phyloP scores from a whole-genome alignment of 371 early-diverging fungal genomes.

The Chytridium lagenaria region DNA sequence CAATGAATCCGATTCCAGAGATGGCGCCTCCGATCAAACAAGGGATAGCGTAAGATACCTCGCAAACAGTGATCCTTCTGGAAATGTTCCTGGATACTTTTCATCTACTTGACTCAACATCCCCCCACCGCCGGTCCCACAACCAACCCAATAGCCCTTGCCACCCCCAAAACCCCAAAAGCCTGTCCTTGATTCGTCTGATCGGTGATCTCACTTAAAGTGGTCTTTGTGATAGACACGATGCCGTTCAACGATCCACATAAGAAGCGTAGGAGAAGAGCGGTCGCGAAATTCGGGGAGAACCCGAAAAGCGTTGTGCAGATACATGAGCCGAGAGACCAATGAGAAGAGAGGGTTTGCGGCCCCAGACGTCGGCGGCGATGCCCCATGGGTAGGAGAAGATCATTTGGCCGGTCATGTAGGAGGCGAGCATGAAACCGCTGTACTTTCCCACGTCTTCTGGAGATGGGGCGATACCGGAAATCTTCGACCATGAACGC shows the following conservation, averaged over 20 bases:
- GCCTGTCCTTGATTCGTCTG: conserved; percentile 32
- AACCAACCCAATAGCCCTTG: conserved; percentile 35
- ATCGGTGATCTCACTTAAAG: conserved; percentile 36
- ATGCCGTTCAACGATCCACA: conserved; percentile 40
- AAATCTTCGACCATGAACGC: conserved; percentile 42
- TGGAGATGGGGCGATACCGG: conserved; percentile 17
- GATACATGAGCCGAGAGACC: conserved; percentile 28
- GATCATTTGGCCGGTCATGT: conserved; percentile 43
- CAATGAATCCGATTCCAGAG: conserved; percentile 19
- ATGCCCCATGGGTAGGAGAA: conserved; percentile 38
- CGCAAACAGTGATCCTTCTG: conserved; percentile 38
- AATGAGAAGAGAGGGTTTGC: conserved; percentile 32
- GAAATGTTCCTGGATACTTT: conserved; percentile 36
- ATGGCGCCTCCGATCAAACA: conserved; percentile 29
- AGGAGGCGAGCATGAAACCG: conserved; percentile 35
- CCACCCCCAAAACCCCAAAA: conserved; percentile 33
- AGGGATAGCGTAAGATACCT: conserved; percentile 38
- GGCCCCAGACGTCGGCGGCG: conserved; percentile 27
- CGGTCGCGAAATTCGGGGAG: conserved; percentile 29
- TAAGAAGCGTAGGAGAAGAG: conserved; percentile 27
- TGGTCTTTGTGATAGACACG: conserved; percentile 28
- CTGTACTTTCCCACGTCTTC: conserved; percentile 35
- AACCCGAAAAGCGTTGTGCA: conserved; percentile 37
- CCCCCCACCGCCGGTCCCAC: conserved; percentile 39
- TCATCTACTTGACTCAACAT: conserved; percentile 7